Base-by-base conservation (phyloP, 164 flowering plant genomes). In the Brasenia schreberi region DNA sequence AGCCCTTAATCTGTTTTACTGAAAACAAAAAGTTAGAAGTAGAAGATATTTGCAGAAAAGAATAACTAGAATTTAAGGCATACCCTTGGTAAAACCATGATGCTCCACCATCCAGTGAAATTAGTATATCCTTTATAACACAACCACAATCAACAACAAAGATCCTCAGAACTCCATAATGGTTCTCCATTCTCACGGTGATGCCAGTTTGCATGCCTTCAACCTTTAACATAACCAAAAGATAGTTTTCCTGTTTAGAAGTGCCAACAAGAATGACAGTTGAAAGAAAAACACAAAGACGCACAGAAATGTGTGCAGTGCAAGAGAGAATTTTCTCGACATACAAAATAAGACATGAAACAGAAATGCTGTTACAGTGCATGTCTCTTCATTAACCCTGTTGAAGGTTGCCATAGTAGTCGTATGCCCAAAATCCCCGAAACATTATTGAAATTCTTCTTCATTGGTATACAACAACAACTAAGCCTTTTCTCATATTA, bases 51-150 rank as follows among this genome's bases (percentile, higher is more conserved):
- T 7, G 12, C 53, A 45, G 11, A 7, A 45, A 45, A 7, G 53
- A 45, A 45, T 12, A 7, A 45, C 53, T 7, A 7, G 11, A 45
- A 12, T 45, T 45, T 45, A 60, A 60, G 27, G 27, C 74, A 59
- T 83, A 94, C 98, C 93, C 95, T 84, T 90, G 96, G 81, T 94
- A 94, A 65, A 94, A 79, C 98, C 98, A 94, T 42, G 98, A 90
- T 19, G 96, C 92, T 72, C 98, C 98, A 63, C 98, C 98, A 73
- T 87, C 85, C 77, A 94, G 76, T 11, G 77, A 70, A 59, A 94
- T 94, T 43, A 80, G 71, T 33, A 94, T 81, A 67, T 83, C 85
- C 64, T 79, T 72, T 64, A 94, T 84, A 75, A 72, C 71, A 73
- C 91, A 90, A 44, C 93, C 89, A 73, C 89, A 81, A n/a, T 89